Percentiles rank a stretch among this genome's conserved stretches.
phyloP scores from a whole-genome alignment of 2,329 filamentous ascomycete species.

The Diaporthe nobilis region DNA sequence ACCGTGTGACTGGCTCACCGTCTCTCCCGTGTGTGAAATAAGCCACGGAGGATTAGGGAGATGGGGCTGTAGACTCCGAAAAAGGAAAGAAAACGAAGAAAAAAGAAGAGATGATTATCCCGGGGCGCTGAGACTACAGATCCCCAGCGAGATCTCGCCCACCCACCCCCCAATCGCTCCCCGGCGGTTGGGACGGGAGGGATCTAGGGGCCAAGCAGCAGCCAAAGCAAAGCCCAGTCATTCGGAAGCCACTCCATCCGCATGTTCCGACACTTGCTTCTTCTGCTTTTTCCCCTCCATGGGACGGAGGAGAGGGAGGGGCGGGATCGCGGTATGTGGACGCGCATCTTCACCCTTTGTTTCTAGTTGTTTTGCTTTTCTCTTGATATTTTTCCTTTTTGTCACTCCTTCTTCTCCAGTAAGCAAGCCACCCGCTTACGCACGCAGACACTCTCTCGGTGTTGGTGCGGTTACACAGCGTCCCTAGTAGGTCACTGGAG shows the following conservation, averaged over 20 bases:
- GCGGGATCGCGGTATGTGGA: neutral
- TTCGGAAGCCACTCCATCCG: conserved; percentile 17
- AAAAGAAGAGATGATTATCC: neutral
- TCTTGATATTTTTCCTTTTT: neutral
- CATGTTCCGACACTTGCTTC: conserved; percentile 9
- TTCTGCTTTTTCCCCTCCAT: conserved; percentile 7
- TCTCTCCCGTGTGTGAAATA: neutral
- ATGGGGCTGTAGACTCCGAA: neutral
- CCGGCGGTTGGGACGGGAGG: neutral
- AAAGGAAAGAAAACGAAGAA: neutral
- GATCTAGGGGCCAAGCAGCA: neutral
- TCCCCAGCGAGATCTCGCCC: conserved; percentile 15
- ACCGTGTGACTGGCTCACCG: neutral
- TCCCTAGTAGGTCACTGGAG: conserved; percentile 41
- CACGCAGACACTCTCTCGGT: conserved; percentile 2
- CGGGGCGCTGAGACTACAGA: conserved; percentile 13
- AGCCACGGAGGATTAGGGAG: conserved; percentile 11
- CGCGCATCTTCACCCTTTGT: neutral
- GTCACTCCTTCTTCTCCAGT: neutral
- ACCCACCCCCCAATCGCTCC: neutral
- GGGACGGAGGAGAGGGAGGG: neutral
- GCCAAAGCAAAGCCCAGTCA: neutral
- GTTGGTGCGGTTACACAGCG: conserved; percentile 38
- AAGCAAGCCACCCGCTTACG: conserved; percentile 33
- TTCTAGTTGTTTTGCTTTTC: neutral